Evolutionary conservation across 768 basidiomycete species (phyloP), one percentile per base, ranked within the genome.

Genomic region (Lentinula aciculospora): DNA sequence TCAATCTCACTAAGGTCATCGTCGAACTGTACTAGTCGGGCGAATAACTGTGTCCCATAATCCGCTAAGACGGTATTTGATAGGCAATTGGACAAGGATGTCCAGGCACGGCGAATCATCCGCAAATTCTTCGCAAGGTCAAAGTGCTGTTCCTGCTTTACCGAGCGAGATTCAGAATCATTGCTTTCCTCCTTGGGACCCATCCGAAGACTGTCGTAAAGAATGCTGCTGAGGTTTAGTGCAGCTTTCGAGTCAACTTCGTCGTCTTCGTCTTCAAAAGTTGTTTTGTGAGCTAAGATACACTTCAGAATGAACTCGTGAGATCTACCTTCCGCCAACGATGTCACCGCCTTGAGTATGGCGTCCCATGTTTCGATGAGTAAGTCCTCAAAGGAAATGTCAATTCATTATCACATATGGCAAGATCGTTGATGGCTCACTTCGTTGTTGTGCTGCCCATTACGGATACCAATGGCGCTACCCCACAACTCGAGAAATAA

Each of bases 101-200:
- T 63, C 87, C 87, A 89, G 34, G 90, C 76, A n/a, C 78, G 74
- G 23, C 77, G 77, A 8, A 83, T 73, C 19, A 87, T 68, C 4
- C 70, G 71, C n/a, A 91, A 67, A 66, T 85, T 89, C 53, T 87
- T 67, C 15, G 72, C 79, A 19, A 44, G 51, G 34, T 48, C 44
- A 9, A 31, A 47, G 32, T 36, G 15, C 44, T 28, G 23, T 23
- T 28, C 40, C 19, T 48, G 56, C 34, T 21, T 36, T 0, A 36
- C 15, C n/a, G 36, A 15, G 34, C 19, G 21, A 37, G 13, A 8
- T 10, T 53, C 51, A 25, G 34, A 37, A 7, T n/a, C 17, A 12
- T 25, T 53, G 32, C 21, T 53, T 9, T 40, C 25, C 23, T 50
- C 49, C 21, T 29, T 19, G 17, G 36, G 36, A 27, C 36, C 34